phyloP scores from a whole-genome alignment of 805 yeast species.

The Spathaspora gorwiae region DNA sequence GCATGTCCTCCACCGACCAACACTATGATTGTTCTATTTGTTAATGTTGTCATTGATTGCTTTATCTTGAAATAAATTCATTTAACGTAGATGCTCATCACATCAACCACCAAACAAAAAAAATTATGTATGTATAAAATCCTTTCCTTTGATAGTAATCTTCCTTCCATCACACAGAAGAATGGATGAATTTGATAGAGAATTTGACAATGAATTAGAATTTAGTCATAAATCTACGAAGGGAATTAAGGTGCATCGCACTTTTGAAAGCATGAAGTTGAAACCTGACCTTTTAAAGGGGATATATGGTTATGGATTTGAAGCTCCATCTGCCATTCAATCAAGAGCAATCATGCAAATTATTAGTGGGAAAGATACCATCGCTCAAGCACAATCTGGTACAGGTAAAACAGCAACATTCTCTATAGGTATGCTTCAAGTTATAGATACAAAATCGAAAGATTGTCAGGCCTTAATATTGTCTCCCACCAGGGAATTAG shows the following conservation, averaged over 20 bases:
- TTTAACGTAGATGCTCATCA: neutral
- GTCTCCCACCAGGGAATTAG: conserved; percentile 96
- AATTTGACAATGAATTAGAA: conserved; percentile 53
- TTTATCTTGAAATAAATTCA: neutral
- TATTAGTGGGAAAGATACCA: conserved; percentile 88
- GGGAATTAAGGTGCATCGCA: conserved; percentile 49
- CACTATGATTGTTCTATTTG: conserved; percentile 26
- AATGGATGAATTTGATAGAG: conserved; percentile 54
- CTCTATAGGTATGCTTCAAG: conserved; percentile 88
- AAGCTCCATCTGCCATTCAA: conserved; percentile 95
- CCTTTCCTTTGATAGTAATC: too few relatives aligned
- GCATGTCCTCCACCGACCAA: conserved; percentile 63
- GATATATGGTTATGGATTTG: conserved; percentile 88
- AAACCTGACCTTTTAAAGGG: conserved; percentile 43
- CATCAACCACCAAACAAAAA: neutral
- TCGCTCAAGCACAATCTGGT: conserved; percentile 99
- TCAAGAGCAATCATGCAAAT: conserved; percentile 95
- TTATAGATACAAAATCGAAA: conserved; percentile 65
- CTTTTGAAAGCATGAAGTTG: conserved; percentile 39
- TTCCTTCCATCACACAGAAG: neutral
- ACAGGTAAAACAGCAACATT: conserved; percentile 99
- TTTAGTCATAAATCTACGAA: conserved; percentile 40
- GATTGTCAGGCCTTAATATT: conserved; percentile 86
- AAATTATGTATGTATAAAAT: too few relatives aligned
- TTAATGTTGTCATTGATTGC: neutral